These are phyloP conservation scores for Dactylellina leptospora DNA, from an alignment of 2,329 filamentous ascomycete genomes.

Conservation along the genomic window DNA sequence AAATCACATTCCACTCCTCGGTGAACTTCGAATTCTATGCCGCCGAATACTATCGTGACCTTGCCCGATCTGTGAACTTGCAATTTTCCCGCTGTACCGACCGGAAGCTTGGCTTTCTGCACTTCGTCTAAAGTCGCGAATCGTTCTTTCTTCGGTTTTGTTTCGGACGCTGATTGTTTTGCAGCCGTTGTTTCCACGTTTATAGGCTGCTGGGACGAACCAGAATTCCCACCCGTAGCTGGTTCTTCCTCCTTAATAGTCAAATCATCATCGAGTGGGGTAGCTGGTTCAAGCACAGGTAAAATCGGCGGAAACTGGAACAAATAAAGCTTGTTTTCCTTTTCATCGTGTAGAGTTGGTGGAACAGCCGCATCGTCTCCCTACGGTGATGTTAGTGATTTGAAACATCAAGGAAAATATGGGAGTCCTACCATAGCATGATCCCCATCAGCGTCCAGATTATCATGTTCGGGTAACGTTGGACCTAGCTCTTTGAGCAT, in stretches of 20 bases:
- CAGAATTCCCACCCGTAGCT: slow-evolving; percentile 7
- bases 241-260: slow-evolving; percentile 31
- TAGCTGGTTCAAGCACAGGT: slow-evolving; percentile 51
- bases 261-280: slow-evolving; percentile 21
- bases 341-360: slow-evolving; percentile 51
- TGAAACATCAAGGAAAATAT: background rate
- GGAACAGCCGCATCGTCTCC: slow-evolving; percentile 14
- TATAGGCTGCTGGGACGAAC: slow-evolving; percentile 25
- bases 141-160: slow-evolving; percentile 55
- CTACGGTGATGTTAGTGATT: background rate
- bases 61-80: slow-evolving; percentile 70
- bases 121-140: slow-evolving; percentile 60
- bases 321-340: slow-evolving; percentile 57
- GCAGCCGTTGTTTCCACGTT: slow-evolving; percentile 18
- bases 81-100: slow-evolving; percentile 69
- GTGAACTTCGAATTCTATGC: slow-evolving; percentile 68
- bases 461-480: slow-evolving; percentile 12
- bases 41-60: slow-evolving; percentile 71
- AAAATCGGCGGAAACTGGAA: slow-evolving; percentile 57
- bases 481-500: slow-evolving; percentile 46
- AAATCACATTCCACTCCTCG: slow-evolving; percentile 68
- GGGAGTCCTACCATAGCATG: slow-evolving; percentile 51
- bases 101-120: slow-evolving; percentile 61
- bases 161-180: slow-evolving; percentile 11
- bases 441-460: slow-evolving; percentile 51